These are phyloP conservation scores for Phlebiopsis gigantea DNA, from an alignment of 768 basidiomycete species.

Conservation along the genomic window DNA sequence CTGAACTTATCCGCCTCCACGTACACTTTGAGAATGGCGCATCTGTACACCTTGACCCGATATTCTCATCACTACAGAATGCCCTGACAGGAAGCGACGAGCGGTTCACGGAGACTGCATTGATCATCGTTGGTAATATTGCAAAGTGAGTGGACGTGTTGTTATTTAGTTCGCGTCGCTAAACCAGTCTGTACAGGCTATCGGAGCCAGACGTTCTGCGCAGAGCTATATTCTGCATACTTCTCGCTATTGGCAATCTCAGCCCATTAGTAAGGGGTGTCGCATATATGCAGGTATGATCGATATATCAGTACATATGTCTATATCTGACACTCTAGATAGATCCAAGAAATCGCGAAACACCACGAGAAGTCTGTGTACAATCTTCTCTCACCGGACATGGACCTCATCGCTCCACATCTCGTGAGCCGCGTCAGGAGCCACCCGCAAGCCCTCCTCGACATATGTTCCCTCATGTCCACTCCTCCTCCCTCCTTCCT, in stretches of 20 bases:
- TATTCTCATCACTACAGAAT: slow-evolving; percentile 43
- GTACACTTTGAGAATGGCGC: slow-evolving; percentile 28
- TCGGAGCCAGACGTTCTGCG: slow-evolving; percentile 49
- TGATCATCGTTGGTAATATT: slow-evolving; percentile 56
- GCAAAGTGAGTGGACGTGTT: slow-evolving; percentile 30
- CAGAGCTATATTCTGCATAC: slow-evolving; percentile 53
- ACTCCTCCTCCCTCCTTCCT: slow-evolving; percentile 57
- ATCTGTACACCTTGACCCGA: slow-evolving; percentile 30
- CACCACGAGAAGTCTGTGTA: slow-evolving; percentile 59
- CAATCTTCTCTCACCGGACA: slow-evolving; percentile 62
- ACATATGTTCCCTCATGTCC: slow-evolving; percentile 66
- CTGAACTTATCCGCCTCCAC: slow-evolving; percentile 41
- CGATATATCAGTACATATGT: background rate
- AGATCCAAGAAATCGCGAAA: slow-evolving; percentile 59
- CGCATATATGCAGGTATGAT: slow-evolving; percentile 60
- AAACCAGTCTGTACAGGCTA: slow-evolving; percentile 29
- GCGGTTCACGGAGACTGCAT: slow-evolving; percentile 54
- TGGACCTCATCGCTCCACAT: slow-evolving; percentile 61
- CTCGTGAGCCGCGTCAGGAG: slow-evolving; percentile 53
- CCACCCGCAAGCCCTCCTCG: slow-evolving; percentile 54
- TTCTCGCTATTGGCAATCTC: slow-evolving; percentile 59
- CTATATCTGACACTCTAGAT: slow-evolving; percentile 8
- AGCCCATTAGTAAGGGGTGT: slow-evolving; percentile 68
- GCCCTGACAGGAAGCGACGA: slow-evolving; percentile 42
- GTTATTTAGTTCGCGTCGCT: background rate